Evolutionary conservation across 208 protist species (phyloP), one percentile per base, ranked within the genome.

Genomic region (Wallacemonas sp.): DNA sequence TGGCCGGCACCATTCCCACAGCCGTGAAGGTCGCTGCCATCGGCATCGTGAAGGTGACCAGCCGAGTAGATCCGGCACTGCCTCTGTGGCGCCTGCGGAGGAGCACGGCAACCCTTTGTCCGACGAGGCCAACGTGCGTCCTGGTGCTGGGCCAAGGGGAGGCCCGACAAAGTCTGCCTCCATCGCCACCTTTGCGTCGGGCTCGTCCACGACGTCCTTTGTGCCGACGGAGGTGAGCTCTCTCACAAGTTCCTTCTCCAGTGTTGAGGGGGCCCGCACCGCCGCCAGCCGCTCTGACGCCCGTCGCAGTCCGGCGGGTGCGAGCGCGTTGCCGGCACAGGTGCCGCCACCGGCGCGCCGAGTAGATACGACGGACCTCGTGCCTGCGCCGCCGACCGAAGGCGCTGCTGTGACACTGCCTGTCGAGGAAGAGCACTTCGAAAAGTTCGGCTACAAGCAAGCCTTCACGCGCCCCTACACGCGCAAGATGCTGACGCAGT

Each of bases 401-500:
- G 9, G 9, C 6, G 14, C 36, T 14, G 36, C 36, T 41, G 36
- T 14, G 36, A 6, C 36, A 14, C 9, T 41, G 9, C 9, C 14
- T 6, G 14, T 41, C 36, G 36, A 41, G 36, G 38, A 49, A 41
- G 27, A 54, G 62, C 30, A 42, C 1, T 44, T 41, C 38, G 31
- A 26, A 12, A 56, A 36, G 19, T 84, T 88, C 66, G 85, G 85
- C 31, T 91, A 88, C 62, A 69, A 64, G 34, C 67, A 84, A 30
- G 76, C 81, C 12, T 86, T 84, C 58, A 19, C 27, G 17, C 34
- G 28, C 28, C 49, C 69, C 1, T 60, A 41, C 36, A 86, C 81
- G 1, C 68, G 81, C 26, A 70, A 79, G 46, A 79, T 82, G 63
- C 77, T 91, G 1, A 66, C 80, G 15, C 70, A 76, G 30, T 91